phyloP scores from a whole-genome alignment of 228 moss, liverwort and hornwort genomes.

The Sphagnum magellanicum region DNA sequence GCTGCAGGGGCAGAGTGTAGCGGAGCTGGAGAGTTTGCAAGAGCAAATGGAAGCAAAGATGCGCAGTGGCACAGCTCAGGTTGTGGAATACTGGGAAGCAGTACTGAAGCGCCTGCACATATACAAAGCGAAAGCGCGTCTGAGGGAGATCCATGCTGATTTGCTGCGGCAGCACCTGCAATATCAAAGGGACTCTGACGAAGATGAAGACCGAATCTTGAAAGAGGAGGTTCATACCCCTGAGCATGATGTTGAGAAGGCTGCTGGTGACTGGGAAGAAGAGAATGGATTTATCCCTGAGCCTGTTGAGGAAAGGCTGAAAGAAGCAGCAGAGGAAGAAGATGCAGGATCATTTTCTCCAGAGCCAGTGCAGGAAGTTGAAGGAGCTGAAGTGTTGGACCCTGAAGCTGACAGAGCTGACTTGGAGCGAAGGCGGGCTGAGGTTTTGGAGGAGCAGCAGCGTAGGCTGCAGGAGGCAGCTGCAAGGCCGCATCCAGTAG shows the following conservation, averaged over 20 bases:
- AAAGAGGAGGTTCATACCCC: conserved; percentile 22
- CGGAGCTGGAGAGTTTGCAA: conserved; percentile 70
- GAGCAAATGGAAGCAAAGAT: conserved; percentile 73
- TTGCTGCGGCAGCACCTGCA: conserved; percentile 77
- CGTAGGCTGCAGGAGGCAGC: conserved; percentile 79
- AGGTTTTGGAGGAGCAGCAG: conserved; percentile 86
- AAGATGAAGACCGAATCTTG: conserved; percentile 13
- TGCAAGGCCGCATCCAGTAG: conserved; percentile 37
- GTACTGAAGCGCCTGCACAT: conserved; percentile 89
- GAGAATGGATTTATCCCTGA: conserved; percentile 60
- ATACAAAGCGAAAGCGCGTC: conserved; percentile 86
- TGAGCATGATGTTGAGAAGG: conserved; percentile 28
- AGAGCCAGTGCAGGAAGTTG: conserved; percentile 64
- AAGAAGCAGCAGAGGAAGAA: conserved; percentile 53
- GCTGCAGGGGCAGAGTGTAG: conserved; percentile 62
- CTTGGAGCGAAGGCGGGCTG: conserved; percentile 72
- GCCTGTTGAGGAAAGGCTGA: conserved; percentile 27
- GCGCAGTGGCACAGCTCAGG: conserved; percentile 79
- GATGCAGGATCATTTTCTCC: conserved; percentile 87
- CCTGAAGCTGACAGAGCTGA: conserved; percentile 89
- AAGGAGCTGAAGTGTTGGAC: conserved; percentile 72
- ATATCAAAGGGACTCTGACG: conserved; percentile 62
- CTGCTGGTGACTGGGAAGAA: conserved; percentile 37
- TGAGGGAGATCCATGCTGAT: conserved; percentile 77
- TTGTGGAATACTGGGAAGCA: conserved; percentile 99